Base-by-base conservation (phyloP, 306 rosid genomes). In the Vigna mungo region DNA sequence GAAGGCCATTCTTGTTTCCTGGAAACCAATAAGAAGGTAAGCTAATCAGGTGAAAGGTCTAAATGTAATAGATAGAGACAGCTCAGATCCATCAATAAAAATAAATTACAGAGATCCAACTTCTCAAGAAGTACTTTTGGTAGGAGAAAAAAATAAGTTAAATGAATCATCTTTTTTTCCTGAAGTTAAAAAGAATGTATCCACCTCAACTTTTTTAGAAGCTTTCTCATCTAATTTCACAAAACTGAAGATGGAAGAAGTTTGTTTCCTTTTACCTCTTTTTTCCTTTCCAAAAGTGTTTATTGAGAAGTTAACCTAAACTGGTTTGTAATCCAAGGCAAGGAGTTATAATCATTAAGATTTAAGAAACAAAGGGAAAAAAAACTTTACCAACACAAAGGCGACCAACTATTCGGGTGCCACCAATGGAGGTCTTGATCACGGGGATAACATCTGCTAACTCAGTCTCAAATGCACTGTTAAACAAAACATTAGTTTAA, bases 1-100 rank as follows among this genome's bases (percentile, higher is more conserved):
- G 91, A 81, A 93, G 98, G 34, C 98, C 97, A 9, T 93, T 93
- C 81, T 88, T 93, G 80, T 93, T 93, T 65, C 98, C 96, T 90
- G 84, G 39, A 78, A 74, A 51, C 34, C 61, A 52, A 62, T 36
- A 47, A 43, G 27, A 65, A 66, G 18, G 32, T 12, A 52, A 55
- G 55, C n/a, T 56, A 48, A 68, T 18, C 59, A 39, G 49, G 23
- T 17, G 9, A 66, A 6, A 55, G 14, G 7, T 32, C 13, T 39
- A 56, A 76, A 30, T 60, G 46, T 30, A 77, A 61, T 7, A 3
- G 39, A 81, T 5, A 17, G 17, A 23, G 7, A 77, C 25, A 18
- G 65, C 1, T 15, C 43, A 47, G 20, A 75, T 1, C 14, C 54
- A 77, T 77, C 58, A 8, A 62, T 66, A 54, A 63, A 64, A 39